Base-by-base conservation (phyloP, 371 early-diverging fungal species). In the Rhizopus delemar region DNA sequence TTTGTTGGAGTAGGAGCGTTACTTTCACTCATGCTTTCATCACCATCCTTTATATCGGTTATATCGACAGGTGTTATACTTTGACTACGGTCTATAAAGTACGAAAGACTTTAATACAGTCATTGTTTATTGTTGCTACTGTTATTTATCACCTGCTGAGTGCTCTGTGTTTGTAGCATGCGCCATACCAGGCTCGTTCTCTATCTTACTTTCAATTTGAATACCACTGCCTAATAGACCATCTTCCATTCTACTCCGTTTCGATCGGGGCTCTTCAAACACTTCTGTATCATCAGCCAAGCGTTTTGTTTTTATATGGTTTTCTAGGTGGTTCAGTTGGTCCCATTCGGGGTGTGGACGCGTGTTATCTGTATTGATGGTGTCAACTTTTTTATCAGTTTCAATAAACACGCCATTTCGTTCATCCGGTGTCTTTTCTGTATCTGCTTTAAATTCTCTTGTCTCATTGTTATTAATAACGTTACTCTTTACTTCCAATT, bases 11-110 rank as follows among this genome's bases (percentile, higher is more conserved):
- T 63, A 22, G 71, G 46, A 9, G 60, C 63, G 55, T 63, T 69
- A 34, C 68, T 67, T 41, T 67, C 69, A 35, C 68, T 69, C 9
- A 69, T 51, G 53, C 68, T 70, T 34, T 77, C 65, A 0, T 63
- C 59, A 0, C 74, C 72, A 5, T 70, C 71, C 28, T 50, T 41
- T 28, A 51, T 22, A 2, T 22, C 22, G 0, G 22, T 22, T 22
- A 22, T 54, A 55, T 67, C 67, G n/a, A 59, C 63, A 35, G 63
- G 63, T 13, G 67, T 62, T 16, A 62, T 62, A 5, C 49, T 59
- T 59, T 62, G 67, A 29, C 63, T 67, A 4, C 51, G 41, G 53
- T 67, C 63, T 46, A 22, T 22, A 22, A 2, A 22, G 22, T 22
- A 22, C 22, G 22, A 22, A 22, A 22, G 2, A 22, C 22, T 22